Percentiles rank a stretch among this genome's conserved stretches.
These are phyloP conservation scores for Coniochaeta prunicola DNA, from an alignment of 2,329 filamentous ascomycete species.

Conservation along the genomic window DNA sequence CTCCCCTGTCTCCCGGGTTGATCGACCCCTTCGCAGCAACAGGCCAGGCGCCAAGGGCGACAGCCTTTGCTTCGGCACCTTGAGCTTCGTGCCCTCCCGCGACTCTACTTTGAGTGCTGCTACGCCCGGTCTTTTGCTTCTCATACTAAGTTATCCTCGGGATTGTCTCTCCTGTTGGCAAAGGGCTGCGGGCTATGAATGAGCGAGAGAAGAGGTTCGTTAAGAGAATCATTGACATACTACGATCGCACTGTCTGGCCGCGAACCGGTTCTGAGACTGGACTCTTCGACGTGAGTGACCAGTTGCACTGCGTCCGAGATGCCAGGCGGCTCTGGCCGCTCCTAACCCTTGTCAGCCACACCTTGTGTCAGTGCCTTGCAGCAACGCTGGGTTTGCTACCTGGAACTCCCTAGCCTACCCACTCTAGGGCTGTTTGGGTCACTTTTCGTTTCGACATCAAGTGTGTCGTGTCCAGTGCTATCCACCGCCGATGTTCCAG, in stretches of 20 bases:
- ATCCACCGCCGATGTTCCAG: neutral
- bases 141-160: no score
- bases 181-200: no score
- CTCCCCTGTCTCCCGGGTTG: conserved; percentile 11
- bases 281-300: neutral
- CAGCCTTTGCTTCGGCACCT: no score
- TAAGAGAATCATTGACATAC: neutral
- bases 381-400: neutral
- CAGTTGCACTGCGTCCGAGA: neutral
- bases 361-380: neutral
- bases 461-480: neutral
- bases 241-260: neutral
- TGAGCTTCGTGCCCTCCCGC: neutral
- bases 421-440: neutral
- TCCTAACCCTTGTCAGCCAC: neutral
- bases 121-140: no score
- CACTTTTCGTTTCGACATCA: neutral
- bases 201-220: neutral
- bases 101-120: no score
- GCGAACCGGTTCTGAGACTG: conserved; percentile 2
- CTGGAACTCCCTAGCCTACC: neutral
- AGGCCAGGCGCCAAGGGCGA: neutral
- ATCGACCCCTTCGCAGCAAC: conserved; percentile 18
- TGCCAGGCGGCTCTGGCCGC: neutral
- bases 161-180: no score